These are phyloP conservation scores for Paulownia fortunei DNA, from an alignment of 257 asterid genomes.

Conservation along the genomic window DNA sequence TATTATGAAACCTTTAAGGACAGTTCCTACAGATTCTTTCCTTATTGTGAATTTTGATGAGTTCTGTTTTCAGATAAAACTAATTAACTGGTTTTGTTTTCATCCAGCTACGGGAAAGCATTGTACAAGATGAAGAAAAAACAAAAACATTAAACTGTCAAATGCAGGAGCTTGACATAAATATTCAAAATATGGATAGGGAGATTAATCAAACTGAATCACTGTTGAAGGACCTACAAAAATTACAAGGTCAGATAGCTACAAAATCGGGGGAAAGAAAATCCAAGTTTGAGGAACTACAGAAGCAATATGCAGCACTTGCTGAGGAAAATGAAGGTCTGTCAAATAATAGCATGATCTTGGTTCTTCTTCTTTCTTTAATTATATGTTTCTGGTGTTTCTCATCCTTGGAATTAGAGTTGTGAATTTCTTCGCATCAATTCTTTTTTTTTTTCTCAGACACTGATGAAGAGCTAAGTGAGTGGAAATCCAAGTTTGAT, in stretches of 20 bases:
- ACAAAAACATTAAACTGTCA: slow-evolving; percentile 67
- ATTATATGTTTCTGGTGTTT: slow-evolving; percentile 20
- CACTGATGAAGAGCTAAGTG: slow-evolving; percentile 92
- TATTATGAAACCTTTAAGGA: slow-evolving; percentile 17
- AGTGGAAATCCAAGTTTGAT: slow-evolving; percentile 92
- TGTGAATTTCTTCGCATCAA: slow-evolving; percentile 13
- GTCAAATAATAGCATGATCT: slow-evolving; percentile 6
- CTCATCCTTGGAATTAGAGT: slow-evolving; percentile 13
- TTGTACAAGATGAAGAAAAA: slow-evolving; percentile 79
- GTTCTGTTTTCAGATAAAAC: slow-evolving; percentile 11
- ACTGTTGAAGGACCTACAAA: slow-evolving; percentile 67
- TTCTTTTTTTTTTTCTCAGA: slow-evolving; percentile 48
- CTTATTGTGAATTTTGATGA: slow-evolving; percentile 35
- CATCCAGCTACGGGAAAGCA: slow-evolving; percentile 83
- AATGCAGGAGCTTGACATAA: slow-evolving; percentile 74
- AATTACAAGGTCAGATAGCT: slow-evolving; percentile 67
- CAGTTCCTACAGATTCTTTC: slow-evolving; percentile 2
- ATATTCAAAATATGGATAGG: slow-evolving; percentile 63
- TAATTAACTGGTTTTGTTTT: slow-evolving; percentile 33
- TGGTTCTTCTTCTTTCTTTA: slow-evolving; percentile 17
- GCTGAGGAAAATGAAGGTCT: slow-evolving; percentile 83
- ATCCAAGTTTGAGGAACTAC: slow-evolving; percentile 72
- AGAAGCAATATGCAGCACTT: slow-evolving; percentile 71
- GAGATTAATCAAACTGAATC: slow-evolving; percentile 76
- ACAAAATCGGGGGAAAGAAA: slow-evolving; percentile 88